phyloP scores from a whole-genome alignment of 805 yeast species.

The Ogataea pilisensis region DNA sequence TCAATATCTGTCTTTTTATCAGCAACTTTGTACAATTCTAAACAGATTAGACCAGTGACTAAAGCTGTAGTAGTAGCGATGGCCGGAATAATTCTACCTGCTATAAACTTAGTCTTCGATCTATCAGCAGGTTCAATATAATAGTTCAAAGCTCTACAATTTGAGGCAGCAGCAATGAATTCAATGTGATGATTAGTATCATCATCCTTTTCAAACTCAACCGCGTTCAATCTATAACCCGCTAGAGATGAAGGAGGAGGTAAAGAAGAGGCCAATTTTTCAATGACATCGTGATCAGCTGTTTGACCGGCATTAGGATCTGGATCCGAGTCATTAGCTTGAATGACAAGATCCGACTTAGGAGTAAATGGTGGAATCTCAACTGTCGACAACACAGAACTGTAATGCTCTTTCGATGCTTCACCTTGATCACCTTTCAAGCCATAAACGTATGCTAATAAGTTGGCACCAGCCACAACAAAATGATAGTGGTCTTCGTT shows the following conservation, averaged over 20 bases:
- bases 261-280: slow-evolving; percentile 64
- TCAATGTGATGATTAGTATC: slow-evolving; percentile 96
- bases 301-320: slow-evolving; percentile 64
- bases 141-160: slow-evolving; percentile 91
- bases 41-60: slow-evolving; percentile 90
- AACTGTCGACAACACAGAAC: slow-evolving; percentile 46
- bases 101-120: slow-evolving; percentile 90
- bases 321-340: slow-evolving; percentile 81
- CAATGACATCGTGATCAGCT: slow-evolving; percentile 61
- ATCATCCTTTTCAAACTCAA: slow-evolving; percentile 97
- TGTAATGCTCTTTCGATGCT: slow-evolving; percentile 45
- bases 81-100: slow-evolving; percentile 98
- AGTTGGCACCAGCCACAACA: slow-evolving; percentile 83
- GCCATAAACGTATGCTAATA: slow-evolving; percentile 88
- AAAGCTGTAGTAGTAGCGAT: slow-evolving; percentile 99
- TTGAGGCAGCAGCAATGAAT: slow-evolving; percentile 93
- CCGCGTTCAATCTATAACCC: slow-evolving; percentile 83
- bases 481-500: slow-evolving; percentile 79
- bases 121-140: slow-evolving; percentile 84
- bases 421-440: slow-evolving; percentile 66
- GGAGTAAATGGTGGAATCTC: slow-evolving; percentile 69
- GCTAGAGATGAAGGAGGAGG: slow-evolving; percentile 89
- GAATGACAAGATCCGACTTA: slow-evolving; percentile 69
- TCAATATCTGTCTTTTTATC: slow-evolving; percentile 73
- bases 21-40: slow-evolving; percentile 88